Evolutionary conservation across 805 yeast species (phyloP).

Genomic region (Maudiozyma barnettii): DNA sequence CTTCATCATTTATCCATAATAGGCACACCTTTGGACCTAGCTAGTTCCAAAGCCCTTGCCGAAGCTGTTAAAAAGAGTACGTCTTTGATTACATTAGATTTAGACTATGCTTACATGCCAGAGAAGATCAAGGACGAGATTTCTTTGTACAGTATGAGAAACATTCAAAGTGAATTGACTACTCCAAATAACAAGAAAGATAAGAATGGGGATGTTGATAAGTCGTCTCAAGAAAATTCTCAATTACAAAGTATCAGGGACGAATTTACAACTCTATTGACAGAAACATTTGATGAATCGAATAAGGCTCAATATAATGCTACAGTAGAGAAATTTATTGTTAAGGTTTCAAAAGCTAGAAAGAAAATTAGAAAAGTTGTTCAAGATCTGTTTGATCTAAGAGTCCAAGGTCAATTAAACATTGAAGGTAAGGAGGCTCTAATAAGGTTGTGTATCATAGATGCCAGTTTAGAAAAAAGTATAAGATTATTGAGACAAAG

Average conservation of each 20-base stretch:
- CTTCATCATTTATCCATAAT: constrained; percentile 57
- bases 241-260: constrained; percentile 56
- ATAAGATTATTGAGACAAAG: constrained; percentile 28
- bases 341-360: constrained; percentile 32
- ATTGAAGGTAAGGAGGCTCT: constrained; percentile 73
- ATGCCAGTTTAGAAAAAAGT: constrained; percentile 58
- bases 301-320: constrained; percentile 19
- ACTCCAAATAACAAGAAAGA: constrained; percentile 8
- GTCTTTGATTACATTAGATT: constrained; percentile 55
- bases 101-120: constrained; percentile 52
- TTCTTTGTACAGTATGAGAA: constrained; percentile 71
- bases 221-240: not conserved
- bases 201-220: not conserved
- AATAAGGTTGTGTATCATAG: constrained; percentile 60
- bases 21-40: constrained; percentile 56
- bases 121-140: constrained; percentile 51
- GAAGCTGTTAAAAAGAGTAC: constrained; percentile 56
- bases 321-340: constrained; percentile 28
- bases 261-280: constrained; percentile 32
- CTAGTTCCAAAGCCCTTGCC: constrained; percentile 55
- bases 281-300: constrained; percentile 27
- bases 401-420: constrained; percentile 45
- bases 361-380: constrained; percentile 38
- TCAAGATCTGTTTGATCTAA: constrained; percentile 49
- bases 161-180: constrained; percentile 53